Conservation (phyloP, 2,329 filamentous ascomycete genomes). For the Paecilomyces sp. region DNA sequence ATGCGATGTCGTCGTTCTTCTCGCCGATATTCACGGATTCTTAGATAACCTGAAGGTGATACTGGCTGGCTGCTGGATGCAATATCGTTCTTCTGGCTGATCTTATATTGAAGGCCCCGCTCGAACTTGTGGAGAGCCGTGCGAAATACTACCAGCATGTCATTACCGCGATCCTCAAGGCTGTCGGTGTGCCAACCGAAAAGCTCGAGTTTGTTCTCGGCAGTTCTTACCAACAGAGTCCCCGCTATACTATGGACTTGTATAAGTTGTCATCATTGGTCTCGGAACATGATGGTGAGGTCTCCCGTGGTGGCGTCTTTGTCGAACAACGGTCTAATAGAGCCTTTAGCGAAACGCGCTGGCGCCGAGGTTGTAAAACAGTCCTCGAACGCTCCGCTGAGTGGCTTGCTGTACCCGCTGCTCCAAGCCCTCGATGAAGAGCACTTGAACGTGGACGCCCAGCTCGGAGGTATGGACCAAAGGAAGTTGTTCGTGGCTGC, state of each 20-base stretch:
- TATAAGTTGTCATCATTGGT: slow-evolving; percentile 67
- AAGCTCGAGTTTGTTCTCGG: slow-evolving; percentile 79
- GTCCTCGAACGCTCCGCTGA: slow-evolving; percentile 65
- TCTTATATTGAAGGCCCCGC: slow-evolving; percentile 61
- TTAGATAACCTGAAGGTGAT: slow-evolving; percentile 30
- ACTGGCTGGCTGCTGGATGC: slow-evolving; percentile 55
- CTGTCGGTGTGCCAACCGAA: slow-evolving; percentile 71
- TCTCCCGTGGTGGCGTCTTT: too few species aligned
- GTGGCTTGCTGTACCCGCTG: slow-evolving; percentile 72
- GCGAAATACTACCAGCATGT: slow-evolving; percentile 75
- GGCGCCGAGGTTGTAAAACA: slow-evolving; percentile 95
- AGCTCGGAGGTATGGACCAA: slow-evolving; percentile 59
- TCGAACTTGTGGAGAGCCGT: slow-evolving; percentile 77
- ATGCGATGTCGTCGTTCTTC: slow-evolving; percentile 72
- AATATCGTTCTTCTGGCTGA: slow-evolving; percentile 42
- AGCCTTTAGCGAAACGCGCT: slow-evolving; percentile 35
- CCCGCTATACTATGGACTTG: slow-evolving; percentile 79
- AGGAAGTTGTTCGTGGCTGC: slow-evolving; percentile 33
- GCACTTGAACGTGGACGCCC: slow-evolving; percentile 77
- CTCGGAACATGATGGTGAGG: slow-evolving; percentile 75
- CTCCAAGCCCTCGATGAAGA: slow-evolving; percentile 90
- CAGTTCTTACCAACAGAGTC: slow-evolving; percentile 63
- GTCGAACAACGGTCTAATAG: slow-evolving; percentile 24
- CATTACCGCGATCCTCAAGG: slow-evolving; percentile 67
- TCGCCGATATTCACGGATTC: slow-evolving; percentile 57